Percentiles rank a stretch among this genome's conserved stretches.
Evolutionary conservation across 345 rosid genomes (phyloP).

Genomic region (Syzygium aqueum): DNA sequence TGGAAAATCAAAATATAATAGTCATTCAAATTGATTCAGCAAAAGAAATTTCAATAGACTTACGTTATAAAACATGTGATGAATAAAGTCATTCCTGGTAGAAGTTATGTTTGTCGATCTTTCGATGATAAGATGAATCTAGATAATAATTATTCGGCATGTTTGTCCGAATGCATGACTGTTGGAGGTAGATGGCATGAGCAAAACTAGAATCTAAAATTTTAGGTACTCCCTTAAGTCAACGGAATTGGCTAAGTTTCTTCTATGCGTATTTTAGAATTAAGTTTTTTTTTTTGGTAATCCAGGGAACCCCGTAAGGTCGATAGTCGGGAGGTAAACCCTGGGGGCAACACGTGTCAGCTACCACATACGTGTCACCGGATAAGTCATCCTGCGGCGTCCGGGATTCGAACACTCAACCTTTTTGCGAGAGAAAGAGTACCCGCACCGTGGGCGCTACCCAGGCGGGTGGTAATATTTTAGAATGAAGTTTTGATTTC

Average conservation of each 20-base stretch:
- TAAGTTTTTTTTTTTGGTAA: not conserved
- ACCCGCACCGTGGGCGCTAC: too few relatives aligned
- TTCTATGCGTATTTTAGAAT: not conserved
- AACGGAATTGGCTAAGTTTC: not conserved
- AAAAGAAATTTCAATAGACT: not conserved
- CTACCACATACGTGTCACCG: too few relatives aligned
- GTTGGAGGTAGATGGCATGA: not conserved
- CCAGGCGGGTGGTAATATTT: too few relatives aligned
- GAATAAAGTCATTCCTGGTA: not conserved
- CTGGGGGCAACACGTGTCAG: too few relatives aligned
- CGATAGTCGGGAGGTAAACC: too few relatives aligned
- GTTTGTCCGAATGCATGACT: not conserved
- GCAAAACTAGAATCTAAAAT: not conserved
- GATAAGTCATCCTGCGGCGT: too few relatives aligned
- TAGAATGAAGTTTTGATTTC: not conserved
- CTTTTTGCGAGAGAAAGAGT: too few relatives aligned
- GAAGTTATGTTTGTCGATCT: not conserved
- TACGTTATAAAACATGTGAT: not conserved
- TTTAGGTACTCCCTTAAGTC: not conserved
- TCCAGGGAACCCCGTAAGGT: too few relatives aligned
- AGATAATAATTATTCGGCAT: not conserved
- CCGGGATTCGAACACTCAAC: too few relatives aligned
- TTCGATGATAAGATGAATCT: not conserved
- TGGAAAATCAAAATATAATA: not conserved
- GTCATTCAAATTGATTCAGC: not conserved